Percentiles rank a stretch among this genome's conserved stretches.
These are phyloP conservation scores for Herpetospermum pedunculosum DNA, from an alignment of 306 rosid species.

Conservation along the genomic window DNA sequence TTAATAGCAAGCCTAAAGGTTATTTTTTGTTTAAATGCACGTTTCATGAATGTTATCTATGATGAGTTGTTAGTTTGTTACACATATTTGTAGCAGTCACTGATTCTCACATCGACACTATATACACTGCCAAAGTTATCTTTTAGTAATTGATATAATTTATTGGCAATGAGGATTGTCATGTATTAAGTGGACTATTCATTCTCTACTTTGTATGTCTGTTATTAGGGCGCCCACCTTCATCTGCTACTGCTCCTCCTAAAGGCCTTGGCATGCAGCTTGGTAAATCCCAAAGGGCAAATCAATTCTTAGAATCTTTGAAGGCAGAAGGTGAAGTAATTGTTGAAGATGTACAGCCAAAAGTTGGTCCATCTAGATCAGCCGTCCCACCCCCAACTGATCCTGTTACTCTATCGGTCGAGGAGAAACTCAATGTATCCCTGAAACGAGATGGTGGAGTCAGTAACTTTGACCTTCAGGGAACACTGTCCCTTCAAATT, in stretches of 20 bases:
- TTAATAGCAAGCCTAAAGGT: conserved; percentile 83
- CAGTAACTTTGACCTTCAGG: conserved; percentile 88
- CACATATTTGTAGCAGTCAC: conserved; percentile 3
- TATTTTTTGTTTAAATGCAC: conserved; percentile 9
- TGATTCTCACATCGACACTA: background rate
- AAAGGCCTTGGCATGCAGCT: conserved; percentile 97
- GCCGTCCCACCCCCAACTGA: conserved; percentile 72
- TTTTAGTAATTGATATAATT: background rate
- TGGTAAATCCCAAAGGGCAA: conserved; percentile 85
- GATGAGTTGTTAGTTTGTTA: background rate
- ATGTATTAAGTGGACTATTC: conserved; percentile 4
- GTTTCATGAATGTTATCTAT: background rate
- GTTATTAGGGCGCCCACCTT: conserved; percentile 58
- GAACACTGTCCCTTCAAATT: conserved; percentile 80
- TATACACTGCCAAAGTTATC: background rate
- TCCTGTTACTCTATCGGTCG: conserved; percentile 81
- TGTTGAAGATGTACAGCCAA: conserved; percentile 69
- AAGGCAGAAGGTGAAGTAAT: conserved; percentile 97
- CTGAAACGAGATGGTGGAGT: conserved; percentile 96
- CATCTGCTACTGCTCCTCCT: conserved; percentile 94
- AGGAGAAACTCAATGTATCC: conserved; percentile 80
- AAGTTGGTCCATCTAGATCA: conserved; percentile 44
- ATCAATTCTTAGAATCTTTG: conserved; percentile 82
- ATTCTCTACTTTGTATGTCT: conserved; percentile 5
- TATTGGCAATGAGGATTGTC: background rate